phyloP scores from a whole-genome alignment of 2,329 filamentous ascomycete species.

The Alternaria metachromatica region DNA sequence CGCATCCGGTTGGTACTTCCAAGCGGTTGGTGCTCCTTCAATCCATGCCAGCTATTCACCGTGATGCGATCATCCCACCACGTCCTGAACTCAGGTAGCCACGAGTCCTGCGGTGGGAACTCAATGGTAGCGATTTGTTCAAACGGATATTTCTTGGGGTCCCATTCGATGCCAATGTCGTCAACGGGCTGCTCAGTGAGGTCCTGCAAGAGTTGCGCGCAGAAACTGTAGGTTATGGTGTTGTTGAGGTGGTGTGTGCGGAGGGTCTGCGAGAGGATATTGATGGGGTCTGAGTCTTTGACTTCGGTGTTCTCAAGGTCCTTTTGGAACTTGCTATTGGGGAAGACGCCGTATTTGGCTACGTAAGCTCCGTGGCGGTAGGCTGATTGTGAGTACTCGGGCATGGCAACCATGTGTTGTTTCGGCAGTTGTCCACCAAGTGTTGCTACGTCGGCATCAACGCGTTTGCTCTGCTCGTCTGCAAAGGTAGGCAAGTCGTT shows the following conservation, averaged over 20 bases:
- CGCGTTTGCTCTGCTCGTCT: slow-evolving; percentile 51
- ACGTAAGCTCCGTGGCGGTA: slow-evolving; percentile 58
- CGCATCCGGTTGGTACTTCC: slow-evolving; percentile 52
- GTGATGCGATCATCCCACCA: slow-evolving; percentile 53
- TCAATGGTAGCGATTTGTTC: slow-evolving; percentile 55
- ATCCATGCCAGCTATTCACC: slow-evolving; percentile 50
- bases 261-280: slow-evolving; percentile 31
- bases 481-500: slow-evolving; percentile 32
- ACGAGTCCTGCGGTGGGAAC: slow-evolving; percentile 50
- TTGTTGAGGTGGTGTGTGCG: slow-evolving; percentile 23
- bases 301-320: slow-evolving; percentile 49
- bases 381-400: slow-evolving; percentile 56
- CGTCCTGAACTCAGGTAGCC: slow-evolving; percentile 49
- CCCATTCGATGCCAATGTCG: slow-evolving; percentile 52
- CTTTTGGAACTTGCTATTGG: slow-evolving; percentile 50
- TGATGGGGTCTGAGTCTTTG: slow-evolving; percentile 34
- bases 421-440: slow-evolving; percentile 30
- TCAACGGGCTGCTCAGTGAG: slow-evolving; percentile 53
- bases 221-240: slow-evolving; percentile 44
- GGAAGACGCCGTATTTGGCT: slow-evolving; percentile 57
- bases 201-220: slow-evolving; percentile 57
- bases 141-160: slow-evolving; percentile 56
- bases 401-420: slow-evolving; percentile 39
- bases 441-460: slow-evolving; percentile 45
- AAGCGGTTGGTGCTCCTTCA: slow-evolving; percentile 49